These are phyloP conservation scores for Russula earlei DNA, from an alignment of 768 basidiomycete species.

Conservation along the genomic window DNA sequence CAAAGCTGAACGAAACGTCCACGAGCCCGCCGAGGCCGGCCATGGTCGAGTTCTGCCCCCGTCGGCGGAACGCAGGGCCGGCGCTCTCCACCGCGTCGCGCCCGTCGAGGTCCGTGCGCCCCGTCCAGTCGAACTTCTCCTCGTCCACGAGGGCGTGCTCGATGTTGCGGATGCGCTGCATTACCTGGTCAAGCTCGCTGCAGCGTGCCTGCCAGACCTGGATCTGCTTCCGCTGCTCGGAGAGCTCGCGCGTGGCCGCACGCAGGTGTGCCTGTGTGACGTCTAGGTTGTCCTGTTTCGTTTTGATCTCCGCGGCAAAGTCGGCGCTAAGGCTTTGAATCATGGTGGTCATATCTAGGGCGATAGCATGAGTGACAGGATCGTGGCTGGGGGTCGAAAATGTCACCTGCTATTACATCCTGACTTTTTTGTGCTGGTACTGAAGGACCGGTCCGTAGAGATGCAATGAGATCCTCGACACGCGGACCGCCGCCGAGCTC, in stretches of 20 bases:
- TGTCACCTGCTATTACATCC: slow-evolving; percentile 68
- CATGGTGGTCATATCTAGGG: slow-evolving; percentile 73
- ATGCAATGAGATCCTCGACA: slow-evolving; percentile 73
- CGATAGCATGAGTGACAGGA: slow-evolving; percentile 11
- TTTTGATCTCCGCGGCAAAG: slow-evolving; percentile 74
- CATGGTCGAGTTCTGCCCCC: slow-evolving; percentile 60
- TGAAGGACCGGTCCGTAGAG: slow-evolving; percentile 62
- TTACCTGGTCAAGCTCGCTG: slow-evolving; percentile 70
- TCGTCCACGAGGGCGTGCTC: slow-evolving; percentile 71
- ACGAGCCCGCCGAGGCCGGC: slow-evolving; percentile 53
- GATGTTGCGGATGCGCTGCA: slow-evolving; percentile 76
- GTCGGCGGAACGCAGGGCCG: slow-evolving; percentile 62
- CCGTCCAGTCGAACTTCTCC: slow-evolving; percentile 84
- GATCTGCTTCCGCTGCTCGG: slow-evolving; percentile 83
- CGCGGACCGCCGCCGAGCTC: slow-evolving; percentile 61
- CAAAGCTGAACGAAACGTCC: slow-evolving; percentile 53
- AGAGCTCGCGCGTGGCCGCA: slow-evolving; percentile 81
- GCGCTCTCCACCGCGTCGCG: slow-evolving; percentile 30
- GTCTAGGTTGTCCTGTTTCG: slow-evolving; percentile 82
- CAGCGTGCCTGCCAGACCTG: slow-evolving; percentile 64
- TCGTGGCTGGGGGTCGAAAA: neutral
- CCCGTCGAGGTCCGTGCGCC: slow-evolving; percentile 46
- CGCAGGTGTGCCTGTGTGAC: slow-evolving; percentile 80
- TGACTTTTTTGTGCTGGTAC: slow-evolving; percentile 80
- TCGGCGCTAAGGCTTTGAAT: slow-evolving; percentile 70